phyloP scores from a whole-genome alignment of 306 rosid genomes.

The Sechiopsis laciniata region DNA sequence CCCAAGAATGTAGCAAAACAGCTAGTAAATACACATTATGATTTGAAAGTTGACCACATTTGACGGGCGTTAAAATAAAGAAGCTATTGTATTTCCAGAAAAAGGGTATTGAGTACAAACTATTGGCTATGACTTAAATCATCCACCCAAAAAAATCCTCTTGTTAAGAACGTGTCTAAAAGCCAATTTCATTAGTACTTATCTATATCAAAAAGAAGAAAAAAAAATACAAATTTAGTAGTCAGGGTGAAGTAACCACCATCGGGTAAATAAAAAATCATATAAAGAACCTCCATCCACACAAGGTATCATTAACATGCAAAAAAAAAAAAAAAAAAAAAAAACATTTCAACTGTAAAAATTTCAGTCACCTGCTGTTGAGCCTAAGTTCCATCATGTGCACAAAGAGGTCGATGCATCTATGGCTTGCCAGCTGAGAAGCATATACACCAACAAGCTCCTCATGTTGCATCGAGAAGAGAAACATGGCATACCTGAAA shows the following conservation, averaged over 20 bases:
- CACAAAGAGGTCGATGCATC: conserved; percentile 87
- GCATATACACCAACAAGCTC: conserved; percentile 95
- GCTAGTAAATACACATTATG: not conserved
- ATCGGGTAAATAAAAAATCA: not conserved
- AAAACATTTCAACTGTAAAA: not conserved
- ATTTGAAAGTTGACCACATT: not conserved
- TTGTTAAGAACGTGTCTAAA: not conserved
- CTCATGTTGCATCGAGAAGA: conserved; percentile 90
- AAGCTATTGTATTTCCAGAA: not conserved
- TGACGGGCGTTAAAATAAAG: not conserved
- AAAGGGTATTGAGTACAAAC: not conserved
- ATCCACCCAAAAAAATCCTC: not conserved
- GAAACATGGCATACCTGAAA: conserved; percentile 89
- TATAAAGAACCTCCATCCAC: not conserved
- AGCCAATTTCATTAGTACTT: conserved; percentile 3
- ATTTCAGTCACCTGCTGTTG: conserved; percentile 64
- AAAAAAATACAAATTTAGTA: too few relatives aligned
- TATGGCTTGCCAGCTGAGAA: conserved; percentile 88
- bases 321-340: not conserved
- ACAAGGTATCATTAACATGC: not conserved
- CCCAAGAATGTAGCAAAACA: not conserved
- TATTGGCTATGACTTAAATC: not conserved
- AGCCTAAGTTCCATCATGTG: conserved; percentile 97
- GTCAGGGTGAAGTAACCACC: too few relatives aligned
- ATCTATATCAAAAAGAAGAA: too few relatives aligned